Evolutionary conservation across 2,329 filamentous ascomycete species (phyloP), one percentile per base, ranked within the genome.

Genomic region (Trichoderma hamatum): DNA sequence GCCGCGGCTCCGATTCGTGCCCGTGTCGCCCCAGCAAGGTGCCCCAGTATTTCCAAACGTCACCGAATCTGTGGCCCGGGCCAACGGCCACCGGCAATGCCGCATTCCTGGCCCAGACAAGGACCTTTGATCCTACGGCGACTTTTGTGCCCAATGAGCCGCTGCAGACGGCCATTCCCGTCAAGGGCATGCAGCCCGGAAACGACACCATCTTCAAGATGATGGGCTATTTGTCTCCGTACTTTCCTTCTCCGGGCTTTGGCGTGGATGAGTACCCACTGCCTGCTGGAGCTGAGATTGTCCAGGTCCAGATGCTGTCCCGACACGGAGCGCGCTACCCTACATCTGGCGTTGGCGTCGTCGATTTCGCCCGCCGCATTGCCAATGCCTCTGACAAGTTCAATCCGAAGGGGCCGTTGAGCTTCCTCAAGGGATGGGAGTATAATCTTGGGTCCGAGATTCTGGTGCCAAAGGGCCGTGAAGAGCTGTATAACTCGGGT

Each of bases 241-340:
- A 93, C 77, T 87, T 86, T 70, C 88, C 90, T 0, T 89, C 90
- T 67, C 86, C 90, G 0, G 92, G 92, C 1, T 94, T 93, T 72
- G 92, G 92, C 3, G 90, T 92, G 0, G 82, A 90, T 19, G 92
- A 94, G 78, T 91, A 90, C 73, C 83, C 90, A 3, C 77, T 92
- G 19, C 91, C 90, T 0, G 77, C 82, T 7, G 90, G 88, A 14
- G 86, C 90, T 0, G 88, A 90, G 69, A 91, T 93, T 61, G 82
- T 89, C 32, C 90, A 92, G 80, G 81, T 94, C 24, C 85, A 86
- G 80, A 90, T 93, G 88, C 82, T 93, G 5, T 90, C 89, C 14
- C 87, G 92, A 1, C 91, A 94, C 75, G 92, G 92, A 10, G 85
- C 90, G 49, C 85, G 92, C 16, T 94, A 94, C 77, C 92, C 92